Percentiles rank a stretch among this genome's conserved stretches.
These are phyloP conservation scores for Ajuga reptans DNA, from an alignment of 305 asterid species.

Conservation along the genomic window DNA sequence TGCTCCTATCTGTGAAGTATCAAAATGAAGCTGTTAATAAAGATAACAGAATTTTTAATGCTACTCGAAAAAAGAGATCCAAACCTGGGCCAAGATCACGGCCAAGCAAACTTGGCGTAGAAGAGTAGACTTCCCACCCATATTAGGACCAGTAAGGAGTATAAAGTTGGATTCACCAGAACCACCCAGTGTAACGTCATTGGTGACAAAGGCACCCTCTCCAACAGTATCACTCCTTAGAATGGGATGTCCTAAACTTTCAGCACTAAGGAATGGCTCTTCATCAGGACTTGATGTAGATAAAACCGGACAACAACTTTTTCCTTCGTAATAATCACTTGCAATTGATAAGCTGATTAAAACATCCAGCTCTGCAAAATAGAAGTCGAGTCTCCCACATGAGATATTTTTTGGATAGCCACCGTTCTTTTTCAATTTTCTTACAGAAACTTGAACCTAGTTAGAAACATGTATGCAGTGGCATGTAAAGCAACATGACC, in stretches of 20 bases:
- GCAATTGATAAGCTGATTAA: conserved; percentile 87
- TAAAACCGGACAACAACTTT: conserved; percentile 67
- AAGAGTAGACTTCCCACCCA: conserved; percentile 99
- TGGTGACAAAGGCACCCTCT: conserved; percentile 79
- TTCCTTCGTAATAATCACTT: conserved; percentile 76
- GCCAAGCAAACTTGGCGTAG: conserved; percentile 94
- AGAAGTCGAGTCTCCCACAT: conserved; percentile 21
- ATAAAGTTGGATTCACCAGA: conserved; percentile 60
- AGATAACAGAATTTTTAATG: neutral
- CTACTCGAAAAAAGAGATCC: conserved; percentile 13
- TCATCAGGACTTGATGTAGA: conserved; percentile 39
- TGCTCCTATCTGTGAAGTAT: conserved; percentile 69
- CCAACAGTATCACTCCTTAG: conserved; percentile 67
- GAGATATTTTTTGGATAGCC: neutral
- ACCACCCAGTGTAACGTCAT: conserved; percentile 78
- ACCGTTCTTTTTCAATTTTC: neutral
- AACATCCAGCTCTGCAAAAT: conserved; percentile 85
- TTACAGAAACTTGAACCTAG: neutral
- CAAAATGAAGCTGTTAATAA: conserved; percentile 23
- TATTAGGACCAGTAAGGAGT: conserved; percentile 96
- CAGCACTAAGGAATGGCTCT: conserved; percentile 56
- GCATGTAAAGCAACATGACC: neutral
- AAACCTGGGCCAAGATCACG: conserved; percentile 89
- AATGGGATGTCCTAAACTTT: conserved; percentile 82
- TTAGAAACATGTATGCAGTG: neutral